Conservation (phyloP, 352 stramenopile genomes). For the Heterotrichella gracilis region DNA sequence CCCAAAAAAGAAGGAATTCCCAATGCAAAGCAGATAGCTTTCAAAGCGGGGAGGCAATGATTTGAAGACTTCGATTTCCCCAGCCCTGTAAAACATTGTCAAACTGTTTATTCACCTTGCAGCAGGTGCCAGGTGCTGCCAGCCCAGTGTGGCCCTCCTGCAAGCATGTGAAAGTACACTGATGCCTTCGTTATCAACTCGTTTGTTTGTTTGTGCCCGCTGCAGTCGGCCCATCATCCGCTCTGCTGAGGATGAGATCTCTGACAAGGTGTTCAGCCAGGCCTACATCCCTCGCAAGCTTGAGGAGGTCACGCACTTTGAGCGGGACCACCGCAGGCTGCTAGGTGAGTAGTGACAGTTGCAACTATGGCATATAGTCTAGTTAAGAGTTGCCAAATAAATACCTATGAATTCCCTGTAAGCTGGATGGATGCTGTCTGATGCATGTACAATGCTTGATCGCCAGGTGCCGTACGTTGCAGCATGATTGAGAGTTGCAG, state of each 20-base stretch:
- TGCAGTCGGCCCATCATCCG: constrained; percentile 46
- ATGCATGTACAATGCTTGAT: no score
- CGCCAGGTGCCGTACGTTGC: no score
- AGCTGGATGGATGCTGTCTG: background rate
- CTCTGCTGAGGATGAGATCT: constrained; percentile 22
- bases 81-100: background rate
- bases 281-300: constrained; percentile 66
- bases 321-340: constrained; percentile 29
- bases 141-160: constrained; percentile 15
- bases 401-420: background rate
- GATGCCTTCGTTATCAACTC: no score
- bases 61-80: no score
- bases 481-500: no score
- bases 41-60: no score
- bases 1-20: no score
- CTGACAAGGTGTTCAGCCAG: constrained; percentile 39
- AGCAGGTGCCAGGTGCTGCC: constrained; percentile 21
- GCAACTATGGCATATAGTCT: background rate
- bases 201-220: constrained; percentile 22
- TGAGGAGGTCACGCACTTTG: constrained; percentile 51
- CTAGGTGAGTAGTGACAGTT: background rate
- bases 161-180: no score
- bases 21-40: no score
- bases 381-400: background rate
- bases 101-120: constrained; percentile 12